Evolutionary conservation across 2,329 filamentous ascomycete genomes (phyloP).

Genomic region (Tolypocladium amazonense): DNA sequence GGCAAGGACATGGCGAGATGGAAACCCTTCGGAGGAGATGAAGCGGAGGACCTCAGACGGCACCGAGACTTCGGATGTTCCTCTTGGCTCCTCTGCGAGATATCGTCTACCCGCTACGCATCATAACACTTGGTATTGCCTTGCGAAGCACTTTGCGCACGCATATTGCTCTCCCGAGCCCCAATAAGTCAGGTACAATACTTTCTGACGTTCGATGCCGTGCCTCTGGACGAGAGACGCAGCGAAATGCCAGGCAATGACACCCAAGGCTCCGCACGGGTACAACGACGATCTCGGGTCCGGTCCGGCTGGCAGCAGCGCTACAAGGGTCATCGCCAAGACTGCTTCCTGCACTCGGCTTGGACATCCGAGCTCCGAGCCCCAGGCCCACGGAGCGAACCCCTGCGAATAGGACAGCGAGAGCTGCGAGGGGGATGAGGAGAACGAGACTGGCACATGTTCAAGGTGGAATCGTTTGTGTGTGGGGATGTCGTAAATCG

Average conservation of each 20-base stretch:
- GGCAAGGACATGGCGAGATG: neutral
- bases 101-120: neutral
- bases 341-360: neutral
- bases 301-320: too few relatives aligned
- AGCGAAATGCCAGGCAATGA: neutral
- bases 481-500: too few relatives aligned
- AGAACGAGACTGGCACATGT: neutral
- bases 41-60: neutral
- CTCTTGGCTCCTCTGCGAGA: neutral
- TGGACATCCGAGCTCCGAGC: neutral
- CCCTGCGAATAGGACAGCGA: neutral
- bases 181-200: too few relatives aligned
- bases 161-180: neutral
- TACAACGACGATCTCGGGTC: neutral
- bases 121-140: neutral
- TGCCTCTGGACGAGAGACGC: neutral
- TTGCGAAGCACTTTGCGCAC: neutral
- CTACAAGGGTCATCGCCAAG: neutral
- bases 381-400: neutral
- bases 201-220: neutral
- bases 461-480: neutral
- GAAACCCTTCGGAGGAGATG: neutral
- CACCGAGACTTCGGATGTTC: neutral
- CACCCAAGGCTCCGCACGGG: neutral
- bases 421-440: neutral